These are phyloP conservation scores for Xerocomus nothofagi DNA, from an alignment of 1,284 basidiomycete genomes.

Conservation along the genomic window DNA sequence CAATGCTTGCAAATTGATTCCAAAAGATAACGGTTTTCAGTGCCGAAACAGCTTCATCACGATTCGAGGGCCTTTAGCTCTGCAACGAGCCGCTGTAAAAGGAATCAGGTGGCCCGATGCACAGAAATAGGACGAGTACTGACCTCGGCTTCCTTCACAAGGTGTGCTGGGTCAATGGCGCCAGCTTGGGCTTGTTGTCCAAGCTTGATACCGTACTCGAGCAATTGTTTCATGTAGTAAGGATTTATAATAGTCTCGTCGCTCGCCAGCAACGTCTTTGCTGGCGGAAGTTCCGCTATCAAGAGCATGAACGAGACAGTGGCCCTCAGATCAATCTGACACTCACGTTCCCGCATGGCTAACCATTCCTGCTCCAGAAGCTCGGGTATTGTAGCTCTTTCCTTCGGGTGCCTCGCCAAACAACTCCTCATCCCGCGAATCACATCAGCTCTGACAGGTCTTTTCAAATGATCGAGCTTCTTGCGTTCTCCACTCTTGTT, in stretches of 20 bases:
- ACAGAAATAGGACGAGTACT: conserved; percentile 12
- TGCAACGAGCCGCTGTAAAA: conserved; percentile 37
- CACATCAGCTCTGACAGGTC: conserved; percentile 65
- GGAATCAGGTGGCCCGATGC: background rate
- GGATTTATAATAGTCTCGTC: conserved; percentile 74
- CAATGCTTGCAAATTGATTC: conserved; percentile 28
- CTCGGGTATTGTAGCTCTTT: conserved; percentile 80
- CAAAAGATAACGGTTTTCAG: conserved; percentile 5
- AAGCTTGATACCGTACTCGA: conserved; percentile 63
- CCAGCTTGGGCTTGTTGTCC: conserved; percentile 41
- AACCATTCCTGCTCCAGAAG: conserved; percentile 69
- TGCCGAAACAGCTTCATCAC: conserved; percentile 17
- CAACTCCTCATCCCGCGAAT: conserved; percentile 77
- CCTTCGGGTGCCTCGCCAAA: conserved; percentile 70
- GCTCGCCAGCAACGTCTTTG: conserved; percentile 40
- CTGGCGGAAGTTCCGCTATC: conserved; percentile 28
- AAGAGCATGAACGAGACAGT: conserved; percentile 15
- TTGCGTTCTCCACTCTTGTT: conserved; percentile 43
- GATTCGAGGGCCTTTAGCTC: conserved; percentile 39
- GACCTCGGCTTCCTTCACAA: conserved; percentile 51
- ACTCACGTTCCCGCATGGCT: conserved; percentile 53
- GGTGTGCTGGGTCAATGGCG: conserved; percentile 41
- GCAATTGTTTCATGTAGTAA: conserved; percentile 70
- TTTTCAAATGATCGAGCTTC: conserved; percentile 61
- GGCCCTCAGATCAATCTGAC: conserved; percentile 9